Evolutionary conservation across 768 basidiomycete genomes (phyloP), one percentile per base, ranked within the genome.

Genomic region (Cystobasidium onofrii): DNA sequence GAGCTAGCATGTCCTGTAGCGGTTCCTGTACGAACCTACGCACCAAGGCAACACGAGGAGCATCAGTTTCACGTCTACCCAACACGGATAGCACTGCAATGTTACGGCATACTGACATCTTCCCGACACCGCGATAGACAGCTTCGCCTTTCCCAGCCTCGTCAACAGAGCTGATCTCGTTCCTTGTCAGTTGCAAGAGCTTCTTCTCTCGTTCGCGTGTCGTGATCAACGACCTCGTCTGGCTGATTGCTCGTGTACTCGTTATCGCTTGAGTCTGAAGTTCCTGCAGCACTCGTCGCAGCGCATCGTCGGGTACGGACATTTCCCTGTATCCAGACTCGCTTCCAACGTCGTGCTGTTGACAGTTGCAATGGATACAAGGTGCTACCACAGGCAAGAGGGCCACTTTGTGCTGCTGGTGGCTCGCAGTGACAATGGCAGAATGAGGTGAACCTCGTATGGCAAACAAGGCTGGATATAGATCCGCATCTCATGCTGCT

Each of bases 61-160:
- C n/a, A n/a, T n/a, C n/a, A n/a, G n/a, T n/a, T n/a, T n/a, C n/a
- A n/a, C n/a, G n/a, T n/a, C n/a, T n/a, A n/a, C n/a, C n/a, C n/a
- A n/a, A n/a, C n/a, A n/a, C n/a, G n/a, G n/a, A n/a, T n/a, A n/a
- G n/a, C n/a, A n/a, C n/a, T n/a, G n/a, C n/a, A n/a, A n/a, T n/a
- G n/a, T n/a, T n/a, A n/a, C n/a, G n/a, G n/a, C n/a, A n/a, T n/a
- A 79, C 86, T 75, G 76, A 94, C 94, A 95, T 95, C 83, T 97
- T 97, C 36, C 94, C 94, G 55, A 97, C 90, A 60, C 94, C 94
- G 79, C 90, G 92, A 83, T 94, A 97, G 78, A 96, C 83, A 78
- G 89, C 91, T 15, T 90, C 88, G 74, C 89, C 85, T 31, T 86
- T 86, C 9, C 23, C 31, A 76, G 87, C 84, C 46, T 74, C 75